Conservation (phyloP, 192 early-diverging fungal genomes). For the Linnemannia exigua region DNA sequence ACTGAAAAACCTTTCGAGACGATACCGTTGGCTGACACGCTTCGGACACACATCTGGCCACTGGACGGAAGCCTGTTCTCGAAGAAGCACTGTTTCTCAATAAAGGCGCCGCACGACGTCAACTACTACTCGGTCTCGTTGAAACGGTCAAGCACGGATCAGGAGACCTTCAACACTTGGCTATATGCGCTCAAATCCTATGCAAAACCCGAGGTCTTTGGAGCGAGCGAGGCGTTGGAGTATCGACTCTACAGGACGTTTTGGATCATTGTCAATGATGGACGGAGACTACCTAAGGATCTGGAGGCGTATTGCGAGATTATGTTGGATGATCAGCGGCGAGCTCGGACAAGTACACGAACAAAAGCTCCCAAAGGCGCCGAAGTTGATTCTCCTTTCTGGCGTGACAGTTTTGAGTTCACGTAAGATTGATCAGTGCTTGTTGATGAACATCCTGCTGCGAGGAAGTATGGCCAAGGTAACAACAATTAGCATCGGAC, state of each 20-base stretch:
- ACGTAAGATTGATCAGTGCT: constrained; percentile 35
- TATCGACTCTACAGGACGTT: constrained; percentile 51
- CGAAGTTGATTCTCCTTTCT: constrained; percentile 50
- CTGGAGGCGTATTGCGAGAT: constrained; percentile 62
- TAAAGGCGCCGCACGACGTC: constrained; percentile 33
- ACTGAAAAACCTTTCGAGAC: constrained; percentile 48
- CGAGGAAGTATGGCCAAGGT: neutral
- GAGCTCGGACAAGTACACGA: constrained; percentile 57
- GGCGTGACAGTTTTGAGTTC: constrained; percentile 62
- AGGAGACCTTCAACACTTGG: constrained; percentile 44
- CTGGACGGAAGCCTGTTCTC: constrained; percentile 47
- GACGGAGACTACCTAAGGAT: constrained; percentile 35
- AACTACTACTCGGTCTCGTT: constrained; percentile 52
- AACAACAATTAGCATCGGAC: too few relatives aligned
- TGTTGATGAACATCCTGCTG: neutral
- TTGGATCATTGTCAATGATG: constrained; percentile 47
- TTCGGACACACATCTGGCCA: constrained; percentile 52
- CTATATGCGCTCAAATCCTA: constrained; percentile 50
- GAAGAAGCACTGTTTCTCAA: constrained; percentile 49
- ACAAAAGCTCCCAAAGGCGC: constrained; percentile 26
- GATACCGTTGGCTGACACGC: constrained; percentile 45
- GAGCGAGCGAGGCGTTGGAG: constrained; percentile 29
- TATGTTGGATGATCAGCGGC: constrained; percentile 59
- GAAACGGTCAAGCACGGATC: constrained; percentile 37
- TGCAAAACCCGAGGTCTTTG: constrained; percentile 55